Base-by-base conservation (phyloP, 495 filamentous ascomycete species). In the Terfezia boudieri region DNA sequence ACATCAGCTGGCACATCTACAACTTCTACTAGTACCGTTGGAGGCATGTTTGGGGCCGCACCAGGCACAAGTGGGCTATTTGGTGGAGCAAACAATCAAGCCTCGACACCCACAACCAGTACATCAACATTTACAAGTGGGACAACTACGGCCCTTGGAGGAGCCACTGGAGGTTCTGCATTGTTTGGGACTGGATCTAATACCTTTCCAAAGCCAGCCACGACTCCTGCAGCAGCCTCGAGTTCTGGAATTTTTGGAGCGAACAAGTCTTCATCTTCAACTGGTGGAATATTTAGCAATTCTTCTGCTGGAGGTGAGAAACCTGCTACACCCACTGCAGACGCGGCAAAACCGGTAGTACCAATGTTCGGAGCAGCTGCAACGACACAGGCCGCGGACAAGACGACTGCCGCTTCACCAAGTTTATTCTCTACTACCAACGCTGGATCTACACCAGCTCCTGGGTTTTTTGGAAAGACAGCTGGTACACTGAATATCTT, bases 361-460 rank as follows among this genome's bases (percentile, higher is more conserved):
- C 49, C 49, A 14, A 36, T 61, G 9, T 64, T 64, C 51, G 58
- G 56, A 23, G n/a, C 20, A n/a, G 16, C 46, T 17, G 51, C 26
- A 32, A 1, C 26, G 5, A 26, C 26, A 32, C 26, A 32, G 26
- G 26, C 41, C 41, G 41, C 41, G 17, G 41, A 46, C 17, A 46
- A 46, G 17, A 1, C 26, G 26, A 14, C 41, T 46, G 8, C 41
- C 14, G 17, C 12, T 46, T 20, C 41, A 14, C 3, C 41, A 46
- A 4, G 41, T 46, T 14, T 14, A 2, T 20, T 46, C 8, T 6
- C 50, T 14, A 20, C 54, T 12, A 46, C 55, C 10, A 53, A 46
- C 23, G 53, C 55, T 10, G 52, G 57, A 12, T 63, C 61, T 11
- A 53, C 61, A 35, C 46, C 61, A 10, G 38, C 52, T 35, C 10